Conservation (phyloP, 352 stramenopile species). For the Phytophthora hybrid region DNA sequence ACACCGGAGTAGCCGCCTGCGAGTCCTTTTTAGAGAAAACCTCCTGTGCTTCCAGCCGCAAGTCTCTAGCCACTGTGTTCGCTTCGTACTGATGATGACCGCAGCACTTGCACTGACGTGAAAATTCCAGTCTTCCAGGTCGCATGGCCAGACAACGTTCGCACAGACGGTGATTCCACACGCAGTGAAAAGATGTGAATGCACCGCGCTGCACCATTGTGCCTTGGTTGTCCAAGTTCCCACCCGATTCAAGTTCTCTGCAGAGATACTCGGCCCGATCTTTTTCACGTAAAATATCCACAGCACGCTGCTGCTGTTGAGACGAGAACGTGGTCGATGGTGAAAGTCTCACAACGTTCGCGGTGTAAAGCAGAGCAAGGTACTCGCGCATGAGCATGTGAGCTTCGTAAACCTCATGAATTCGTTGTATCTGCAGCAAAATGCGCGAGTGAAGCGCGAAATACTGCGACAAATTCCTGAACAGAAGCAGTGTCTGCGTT, state of each 20-base stretch:
- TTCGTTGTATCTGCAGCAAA: slow-evolving; percentile 28
- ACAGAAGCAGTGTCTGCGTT: slow-evolving; percentile 39
- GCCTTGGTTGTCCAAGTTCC: background rate
- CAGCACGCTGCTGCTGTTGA: slow-evolving; percentile 34
- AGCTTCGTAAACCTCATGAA: slow-evolving; percentile 47
- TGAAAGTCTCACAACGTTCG: slow-evolving; percentile 38
- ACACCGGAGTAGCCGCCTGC: background rate
- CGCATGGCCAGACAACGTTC: slow-evolving; percentile 51
- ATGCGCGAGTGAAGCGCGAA: slow-evolving; percentile 43
- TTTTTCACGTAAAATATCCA: slow-evolving; percentile 30
- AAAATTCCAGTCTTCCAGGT: background rate
- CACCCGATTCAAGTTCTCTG: background rate
- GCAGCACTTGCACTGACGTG: slow-evolving; percentile 38
- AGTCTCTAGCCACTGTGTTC: slow-evolving; percentile 37
- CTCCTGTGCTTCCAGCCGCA: background rate
- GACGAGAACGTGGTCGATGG: slow-evolving; percentile 40
- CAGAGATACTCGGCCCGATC: slow-evolving; percentile 28
- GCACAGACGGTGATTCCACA: slow-evolving; percentile 55
- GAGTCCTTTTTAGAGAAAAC: background rate
- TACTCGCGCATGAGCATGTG: slow-evolving; percentile 47
- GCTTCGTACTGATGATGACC: slow-evolving; percentile 43
- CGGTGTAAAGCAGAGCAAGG: slow-evolving; percentile 40
- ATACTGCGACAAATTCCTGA: slow-evolving; percentile 43
- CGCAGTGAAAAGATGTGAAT: slow-evolving; percentile 58
- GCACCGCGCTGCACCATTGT: slow-evolving; percentile 5